Evolutionary conservation across 257 asterid species (phyloP), one percentile per base, ranked within the genome.

Genomic region (Solanum ossicruentum): DNA sequence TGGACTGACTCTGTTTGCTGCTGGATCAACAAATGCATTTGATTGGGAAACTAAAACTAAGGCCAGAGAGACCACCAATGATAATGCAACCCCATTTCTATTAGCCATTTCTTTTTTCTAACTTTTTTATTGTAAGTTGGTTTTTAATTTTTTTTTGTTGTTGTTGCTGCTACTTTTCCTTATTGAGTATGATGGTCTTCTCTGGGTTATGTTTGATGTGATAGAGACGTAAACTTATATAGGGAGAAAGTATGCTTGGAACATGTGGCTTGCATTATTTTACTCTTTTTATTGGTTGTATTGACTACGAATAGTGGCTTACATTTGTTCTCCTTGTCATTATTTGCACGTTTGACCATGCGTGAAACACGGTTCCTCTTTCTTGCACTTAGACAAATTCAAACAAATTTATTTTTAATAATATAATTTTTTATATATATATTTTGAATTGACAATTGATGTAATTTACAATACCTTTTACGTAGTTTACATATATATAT

Each of bases 1-100:
- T 13, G 77, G 58, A 12, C 78, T 82, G 8, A 63, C 41, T 21
- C 12, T 60, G 20, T 0, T 10, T 69, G n/a, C 12, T 69, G 51
- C 12, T 65, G 49, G 23, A 39, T 70, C 7, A 36, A 12, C 52
- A 26, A 51, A 47, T 78, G 82, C 82, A 75, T 49, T 75, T 23
- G 57, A 15, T 47, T 13, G 13, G 13, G n/a, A n/a, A 13, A 5
- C 21, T 77, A 47, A 63, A 78, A 51, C 49, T 21, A 75, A 5
- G 47, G 82, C 82, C 82, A 78, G 82, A 78, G 82, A 78, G 82
- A 78, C 82, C 82, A 78, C 82, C 82, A 78, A 26, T 78, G 82
- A 78, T 3, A 78, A 78, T 26, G 65, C 47, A 52, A 78, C 17
- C 10, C 65, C 26, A 78, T 78, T 52, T 51, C 47, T 52, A 78